These are phyloP conservation scores for Plasmodium coatneyi DNA, from an alignment of 169 alveolate genomes.

Conservation along the genomic window DNA sequence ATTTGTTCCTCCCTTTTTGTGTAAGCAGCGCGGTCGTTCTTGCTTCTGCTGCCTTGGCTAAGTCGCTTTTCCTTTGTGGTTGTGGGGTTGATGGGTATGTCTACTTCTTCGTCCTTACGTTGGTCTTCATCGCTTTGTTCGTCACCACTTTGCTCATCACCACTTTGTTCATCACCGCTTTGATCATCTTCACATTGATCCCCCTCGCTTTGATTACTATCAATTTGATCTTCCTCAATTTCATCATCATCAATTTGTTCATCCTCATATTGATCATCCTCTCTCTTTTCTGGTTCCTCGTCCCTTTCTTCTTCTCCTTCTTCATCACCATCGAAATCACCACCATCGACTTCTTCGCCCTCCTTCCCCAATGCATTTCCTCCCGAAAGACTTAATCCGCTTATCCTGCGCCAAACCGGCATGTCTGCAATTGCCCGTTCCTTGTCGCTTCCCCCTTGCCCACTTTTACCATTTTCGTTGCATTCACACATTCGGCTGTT, in stretches of 20 bases:
- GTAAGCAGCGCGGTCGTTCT: not conserved
- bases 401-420: not conserved
- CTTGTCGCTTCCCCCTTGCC: not conserved
- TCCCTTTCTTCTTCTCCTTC: not conserved
- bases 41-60: not conserved
- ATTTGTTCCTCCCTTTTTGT: slow-evolving; percentile 2
- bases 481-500: slow-evolving; percentile 1
- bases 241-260: not conserved
- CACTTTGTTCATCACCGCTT: not conserved
- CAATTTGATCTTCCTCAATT: not conserved
- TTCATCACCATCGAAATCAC: not conserved
- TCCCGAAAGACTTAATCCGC: not conserved
- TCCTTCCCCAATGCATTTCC: not conserved
- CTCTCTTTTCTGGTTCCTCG: not conserved
- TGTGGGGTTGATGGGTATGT: not conserved
- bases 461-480: not conserved
- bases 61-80: not conserved
- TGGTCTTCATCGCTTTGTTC: not conserved
- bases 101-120: not conserved
- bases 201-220: not conserved
- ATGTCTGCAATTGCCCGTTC: not conserved
- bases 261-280: not conserved
- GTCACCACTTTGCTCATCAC: not conserved
- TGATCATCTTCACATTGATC: not conserved
- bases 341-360: not conserved